Percentiles rank a stretch among this genome's conserved stretches.
These are phyloP conservation scores for Metschnikowia santaceciliae DNA, from an alignment of 805 yeast genomes.

Conservation along the genomic window DNA sequence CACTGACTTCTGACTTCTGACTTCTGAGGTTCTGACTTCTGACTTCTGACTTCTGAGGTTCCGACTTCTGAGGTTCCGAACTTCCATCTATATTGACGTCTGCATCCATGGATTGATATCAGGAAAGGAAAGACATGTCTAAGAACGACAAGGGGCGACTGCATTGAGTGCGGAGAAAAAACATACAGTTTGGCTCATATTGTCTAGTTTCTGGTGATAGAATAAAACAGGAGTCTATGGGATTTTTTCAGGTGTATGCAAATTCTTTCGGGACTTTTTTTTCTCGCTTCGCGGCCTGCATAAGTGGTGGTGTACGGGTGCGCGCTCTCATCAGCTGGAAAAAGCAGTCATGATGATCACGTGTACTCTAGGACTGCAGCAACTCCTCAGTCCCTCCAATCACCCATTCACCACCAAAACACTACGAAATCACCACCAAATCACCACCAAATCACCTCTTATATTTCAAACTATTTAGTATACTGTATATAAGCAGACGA, in stretches of 20 bases:
- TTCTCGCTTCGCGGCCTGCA: conserved; percentile 9
- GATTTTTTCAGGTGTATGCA: conserved; percentile 18
- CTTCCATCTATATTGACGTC: too few relatives aligned
- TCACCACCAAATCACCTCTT: too few relatives aligned
- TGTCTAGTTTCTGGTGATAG: conserved; percentile 21
- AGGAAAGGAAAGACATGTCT: not conserved
- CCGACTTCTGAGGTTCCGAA: too few relatives aligned
- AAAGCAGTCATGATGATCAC: conserved; percentile 18
- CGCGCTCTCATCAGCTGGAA: not conserved
- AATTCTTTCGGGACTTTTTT: conserved; percentile 19
- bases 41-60: too few relatives aligned
- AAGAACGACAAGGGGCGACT: not conserved
- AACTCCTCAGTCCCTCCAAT: too few relatives aligned
- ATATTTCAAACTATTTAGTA: too few relatives aligned
- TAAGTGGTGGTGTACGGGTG: conserved; percentile 8
- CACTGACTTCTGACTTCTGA: too few relatives aligned
- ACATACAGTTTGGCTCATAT: conserved; percentile 36
- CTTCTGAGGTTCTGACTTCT: too few relatives aligned
- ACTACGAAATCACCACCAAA: too few relatives aligned
- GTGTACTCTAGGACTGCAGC: conserved; percentile 5
- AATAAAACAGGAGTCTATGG: conserved; percentile 21
- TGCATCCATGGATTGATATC: too few relatives aligned
- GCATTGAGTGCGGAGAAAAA: not conserved
- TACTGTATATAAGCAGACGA: too few relatives aligned
- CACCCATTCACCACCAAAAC: too few relatives aligned